Conservation (phyloP, 2,329 filamentous ascomycete genomes). For the Alternaria sp. region DNA sequence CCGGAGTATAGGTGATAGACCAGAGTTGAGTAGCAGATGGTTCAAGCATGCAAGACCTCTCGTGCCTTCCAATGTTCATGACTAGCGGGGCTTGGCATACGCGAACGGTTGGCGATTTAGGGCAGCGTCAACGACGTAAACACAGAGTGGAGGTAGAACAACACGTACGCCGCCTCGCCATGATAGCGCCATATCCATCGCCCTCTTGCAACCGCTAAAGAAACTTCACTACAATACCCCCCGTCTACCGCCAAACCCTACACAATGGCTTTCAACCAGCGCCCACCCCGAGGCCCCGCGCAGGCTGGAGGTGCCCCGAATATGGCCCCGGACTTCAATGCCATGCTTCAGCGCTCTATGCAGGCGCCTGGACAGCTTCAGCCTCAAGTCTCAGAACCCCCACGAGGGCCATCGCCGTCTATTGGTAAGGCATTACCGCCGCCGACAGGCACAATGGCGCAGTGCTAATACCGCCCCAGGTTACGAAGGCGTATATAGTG, state of each 20-base stretch:
- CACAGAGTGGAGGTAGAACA: conserved; percentile 26
- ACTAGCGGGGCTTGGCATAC: conserved; percentile 26
- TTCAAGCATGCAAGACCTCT: background rate
- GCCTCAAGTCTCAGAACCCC: conserved; percentile 29
- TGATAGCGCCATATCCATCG: conserved; percentile 34
- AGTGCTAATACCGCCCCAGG: conserved; percentile 36
- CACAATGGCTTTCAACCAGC: conserved; percentile 40
- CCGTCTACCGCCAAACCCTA: conserved; percentile 9
- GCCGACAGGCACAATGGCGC: conserved; percentile 7
- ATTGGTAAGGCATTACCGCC: conserved; percentile 32
- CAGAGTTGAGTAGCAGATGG: background rate
- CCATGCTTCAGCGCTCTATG: conserved; percentile 49
- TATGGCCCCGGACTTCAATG: conserved; percentile 45
- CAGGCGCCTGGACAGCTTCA: conserved; percentile 40
- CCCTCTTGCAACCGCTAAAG: conserved; percentile 33
- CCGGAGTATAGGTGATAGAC: no score
- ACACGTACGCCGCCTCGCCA: conserved; percentile 36
- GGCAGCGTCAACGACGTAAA: conserved; percentile 21
- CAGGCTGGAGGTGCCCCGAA: conserved; percentile 42
- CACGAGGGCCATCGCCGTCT: conserved; percentile 33
- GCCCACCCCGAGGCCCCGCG: conserved; percentile 40
- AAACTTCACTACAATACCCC: conserved; percentile 3
- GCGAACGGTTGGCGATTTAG: conserved; percentile 25
- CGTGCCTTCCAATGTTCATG: background rate
- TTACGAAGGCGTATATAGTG: conserved; percentile 47